Evolutionary conservation across 495 filamentous ascomycete species (phyloP), one percentile per base, ranked within the genome.

Genomic region (Tetracladium setigerum): DNA sequence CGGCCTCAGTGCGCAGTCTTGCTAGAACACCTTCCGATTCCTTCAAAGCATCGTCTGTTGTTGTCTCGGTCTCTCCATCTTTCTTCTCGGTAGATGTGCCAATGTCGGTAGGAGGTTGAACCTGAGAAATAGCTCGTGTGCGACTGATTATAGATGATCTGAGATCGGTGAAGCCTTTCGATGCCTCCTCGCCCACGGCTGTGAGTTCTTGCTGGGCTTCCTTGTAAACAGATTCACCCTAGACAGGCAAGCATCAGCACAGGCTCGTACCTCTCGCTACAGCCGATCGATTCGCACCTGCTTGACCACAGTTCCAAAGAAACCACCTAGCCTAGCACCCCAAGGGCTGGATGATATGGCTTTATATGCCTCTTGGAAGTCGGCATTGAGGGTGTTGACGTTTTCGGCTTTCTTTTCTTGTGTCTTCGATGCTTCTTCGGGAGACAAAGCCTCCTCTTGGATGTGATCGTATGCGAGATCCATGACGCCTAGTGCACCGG

Each of bases 381-480:
- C 92, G 58, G 75, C 74, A 64, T 95, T 95, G 19, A 97, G 74
- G 31, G 79, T 79, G 41, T 74, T 55, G 55, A 76, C 68, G 35
- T 67, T 68, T 46, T 64, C 63, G 57, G 68, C 71, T 47, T 51
- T 61, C 37, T 47, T 43, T 35, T 65, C 60, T 41, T 66, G 58
- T 44, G 68, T 73, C 40, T 68, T 71, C 37, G 66, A 59, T 22
- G 64, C 60, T 45, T 71, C 63, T 38, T 84, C 75, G 35, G 86
- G 78, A 17, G 76, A 71, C 52, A 87, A 70, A 44, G 77, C 73
- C 61, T 90, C 84, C 69, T 95, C 89, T 60, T 88, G 84, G 56
- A 98, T 94, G 64, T 95, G 89, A 60, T 98, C 92, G 75, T 97
- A 98, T 33, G 92, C 89, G 57, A 95, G 66, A 76, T 98, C 92